Conservation (phyloP, 108 stramenopile genomes). For the Skeletonema marinoi region DNA sequence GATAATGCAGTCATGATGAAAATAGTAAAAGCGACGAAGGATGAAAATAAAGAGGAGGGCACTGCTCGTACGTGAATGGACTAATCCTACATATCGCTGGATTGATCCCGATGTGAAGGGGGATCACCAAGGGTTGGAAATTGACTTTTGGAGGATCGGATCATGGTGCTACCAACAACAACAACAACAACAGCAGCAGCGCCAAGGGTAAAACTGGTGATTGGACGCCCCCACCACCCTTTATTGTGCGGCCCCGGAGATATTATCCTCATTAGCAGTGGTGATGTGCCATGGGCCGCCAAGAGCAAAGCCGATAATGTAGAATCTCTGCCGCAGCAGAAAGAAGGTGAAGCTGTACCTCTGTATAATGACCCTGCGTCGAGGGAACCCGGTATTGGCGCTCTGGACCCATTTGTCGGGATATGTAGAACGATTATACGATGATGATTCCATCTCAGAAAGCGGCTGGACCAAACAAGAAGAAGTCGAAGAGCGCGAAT, state of each 20-base stretch:
- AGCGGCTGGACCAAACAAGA: constrained; percentile 40
- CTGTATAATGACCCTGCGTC: constrained; percentile 40
- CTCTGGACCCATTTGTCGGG: constrained; percentile 64
- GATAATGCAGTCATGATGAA: not conserved
- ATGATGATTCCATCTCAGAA: constrained; percentile 41
- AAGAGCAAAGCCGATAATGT: not conserved
- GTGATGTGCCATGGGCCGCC: constrained; percentile 32
- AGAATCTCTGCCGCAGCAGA: not conserved
- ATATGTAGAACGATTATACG: constrained; percentile 68
- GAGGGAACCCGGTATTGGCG: constrained; percentile 37
- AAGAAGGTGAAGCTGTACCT: constrained; percentile 2
- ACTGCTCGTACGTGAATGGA: not conserved
- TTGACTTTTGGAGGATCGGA: constrained; percentile 21
- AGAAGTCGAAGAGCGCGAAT: not conserved
- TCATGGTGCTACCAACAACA: not conserved
- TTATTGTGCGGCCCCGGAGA: constrained; percentile 56
- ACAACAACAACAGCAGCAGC: not conserved
- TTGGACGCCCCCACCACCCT: constrained; percentile 24
- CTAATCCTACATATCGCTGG: constrained; percentile 32
- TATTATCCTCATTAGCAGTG: constrained; percentile 51
- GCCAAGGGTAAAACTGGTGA: constrained; percentile 7
- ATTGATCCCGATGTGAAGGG: constrained; percentile 11
- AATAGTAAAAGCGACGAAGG: not conserved
- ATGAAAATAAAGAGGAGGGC: not conserved
- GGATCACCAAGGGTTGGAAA: constrained; percentile 28